Evolutionary conservation across 2,329 filamentous ascomycete species (phyloP), one percentile per base, ranked within the genome.

Genomic region (Penicillium occitanis): DNA sequence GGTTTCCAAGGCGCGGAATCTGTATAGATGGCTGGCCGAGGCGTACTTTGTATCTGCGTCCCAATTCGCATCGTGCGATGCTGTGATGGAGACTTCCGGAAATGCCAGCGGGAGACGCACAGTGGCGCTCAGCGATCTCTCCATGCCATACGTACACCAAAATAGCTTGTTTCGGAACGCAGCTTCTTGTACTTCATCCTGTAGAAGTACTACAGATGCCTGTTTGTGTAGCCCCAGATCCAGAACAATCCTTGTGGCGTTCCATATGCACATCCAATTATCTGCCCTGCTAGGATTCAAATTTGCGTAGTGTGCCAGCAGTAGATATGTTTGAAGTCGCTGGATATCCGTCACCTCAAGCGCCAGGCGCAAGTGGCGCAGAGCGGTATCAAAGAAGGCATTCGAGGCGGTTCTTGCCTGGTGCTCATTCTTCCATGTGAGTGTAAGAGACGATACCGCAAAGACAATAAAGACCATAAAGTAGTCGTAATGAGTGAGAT

Each of bases 11-110:
- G 42, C 42, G 3, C 42, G 42, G n/a, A 44, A 44, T 44, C 61
- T 59, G 51, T 67, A 69, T 51, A 70, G 63, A 28, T 70, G 68
- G 22, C 61, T 69, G 25, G 67, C 68, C 17, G 67, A 69, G 5
- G 67, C 59, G 48, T 66, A 51, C 33, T 62, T 67, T 14, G 64
- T 59, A 10, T 65, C 30, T 51, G 35, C 48, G 3, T 63, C 57
- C 30, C 17, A 35, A 22, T 60, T 46, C 19, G 28, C 14, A 22
- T 53, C 17, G 14, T 53, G 44, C 17, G 37, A 44, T 51, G 42
- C 44, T 14, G 63, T 62, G 44, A 61, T 61, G 11, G 55, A 37
- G 28, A n/a, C 66, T 48, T 65, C 65, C 46, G 60, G 57, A 30
- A 68, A 66, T 5, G 61, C 35, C 13, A 64, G 13, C n/a, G 61